Base-by-base conservation (phyloP, 2,329 filamentous ascomycete genomes). In the Cladosporium colombiae region DNA sequence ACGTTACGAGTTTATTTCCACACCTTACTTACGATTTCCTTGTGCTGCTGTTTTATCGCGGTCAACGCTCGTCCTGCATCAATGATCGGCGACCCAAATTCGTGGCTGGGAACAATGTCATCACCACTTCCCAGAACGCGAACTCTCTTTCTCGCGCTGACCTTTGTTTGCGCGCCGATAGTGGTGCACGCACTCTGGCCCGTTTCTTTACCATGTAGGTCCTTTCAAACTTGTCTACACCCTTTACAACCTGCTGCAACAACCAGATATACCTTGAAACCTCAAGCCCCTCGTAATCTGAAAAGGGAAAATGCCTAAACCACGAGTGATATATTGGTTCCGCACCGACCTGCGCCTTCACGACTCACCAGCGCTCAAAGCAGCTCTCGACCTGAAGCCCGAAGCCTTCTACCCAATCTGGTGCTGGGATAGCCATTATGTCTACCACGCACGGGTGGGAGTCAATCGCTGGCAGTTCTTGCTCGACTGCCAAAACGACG, bases 361-460 rank as follows among this genome's bases (percentile, higher is more conserved):
- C 77, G 91, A 93, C 76, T 92, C 89, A 0, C 90, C 90, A 10
- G 90, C 89, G 1, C 80, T 93, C 29, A 84, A 88, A 74, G 89
- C 89, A 2, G 91, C 91, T 0, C 78, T 93, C 8, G 88, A 90
- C 66, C 81, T 93, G 7, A 82, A 90, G 0, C 89, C 90, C 1
- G 90, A 92, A 65, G 86, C 84, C 23, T 80, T 93, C 29, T 93
- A 89, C 81, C 90, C 90, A 0, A 85, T 93, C 55, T 93, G 91
- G 83, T 91, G 88, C 1, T 93, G 90, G 89, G 90, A 92, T 74
- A 90, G 90, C 65, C 89, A 93, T 75, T 93, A 93, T 74, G 89
- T 93, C 29, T 92, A 92, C 74, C 84, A 84, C 35, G 86, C 88
- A 0, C 84, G 90, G 65, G 89, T 89, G 5, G 89, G 89, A 0